These are phyloP conservation scores for Bacidia gigantensis DNA, from an alignment of 495 filamentous ascomycete genomes.

Conservation along the genomic window DNA sequence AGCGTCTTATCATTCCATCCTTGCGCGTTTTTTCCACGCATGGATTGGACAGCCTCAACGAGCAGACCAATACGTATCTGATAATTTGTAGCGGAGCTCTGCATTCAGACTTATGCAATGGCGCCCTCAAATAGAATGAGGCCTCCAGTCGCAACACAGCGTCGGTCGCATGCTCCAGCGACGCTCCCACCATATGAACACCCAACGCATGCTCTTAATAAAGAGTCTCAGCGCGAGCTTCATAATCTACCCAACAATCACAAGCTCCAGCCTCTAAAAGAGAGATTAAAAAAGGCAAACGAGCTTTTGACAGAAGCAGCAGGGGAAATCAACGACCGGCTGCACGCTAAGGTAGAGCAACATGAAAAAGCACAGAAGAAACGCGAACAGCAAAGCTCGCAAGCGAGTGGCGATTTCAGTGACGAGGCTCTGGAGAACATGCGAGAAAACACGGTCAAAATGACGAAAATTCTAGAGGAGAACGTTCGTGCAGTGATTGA, in stretches of 20 bases:
- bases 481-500: conserved; percentile 30
- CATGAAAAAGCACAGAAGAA: conserved; percentile 12
- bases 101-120: too few species aligned
- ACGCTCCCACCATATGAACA: conserved; percentile 46
- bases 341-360: conserved; percentile 20
- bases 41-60: too few species aligned
- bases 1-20: too few species aligned
- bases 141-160: conserved; percentile 5
- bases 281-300: conserved; percentile 25
- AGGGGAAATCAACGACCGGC: conserved; percentile 35
- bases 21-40: too few species aligned
- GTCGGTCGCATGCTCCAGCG: conserved; percentile 10
- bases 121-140: conserved; percentile 5
- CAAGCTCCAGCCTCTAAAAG: conserved; percentile 22
- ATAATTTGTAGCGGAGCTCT: too few species aligned
- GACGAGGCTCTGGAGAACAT: conserved; percentile 13
- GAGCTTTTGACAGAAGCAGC: conserved; percentile 30
- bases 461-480: conserved; percentile 29
- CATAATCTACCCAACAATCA: conserved; percentile 22
- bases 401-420: conserved; percentile 5
- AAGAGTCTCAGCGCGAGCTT: conserved; percentile 24
- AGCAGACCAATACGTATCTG: too few species aligned
- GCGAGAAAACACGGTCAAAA: conserved; percentile 21
- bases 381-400: conserved; percentile 10
- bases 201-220: conserved; percentile 35